Base-by-base conservation (phyloP, 192 early-diverging fungal genomes). In the Mortierella claussenii region DNA sequence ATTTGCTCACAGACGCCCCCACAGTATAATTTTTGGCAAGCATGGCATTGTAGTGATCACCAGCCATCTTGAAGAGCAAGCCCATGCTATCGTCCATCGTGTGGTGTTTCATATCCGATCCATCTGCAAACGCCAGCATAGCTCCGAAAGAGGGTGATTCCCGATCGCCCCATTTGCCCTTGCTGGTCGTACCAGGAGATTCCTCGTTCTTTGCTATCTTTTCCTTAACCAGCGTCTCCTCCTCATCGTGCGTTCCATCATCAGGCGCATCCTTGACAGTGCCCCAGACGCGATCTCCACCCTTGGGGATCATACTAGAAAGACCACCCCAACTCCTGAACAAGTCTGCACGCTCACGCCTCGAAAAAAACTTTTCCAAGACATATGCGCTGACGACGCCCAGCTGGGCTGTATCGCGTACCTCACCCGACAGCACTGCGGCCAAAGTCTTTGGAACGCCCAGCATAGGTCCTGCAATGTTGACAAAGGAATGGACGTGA, bases 371-470 rank as follows among this genome's bases (percentile, higher is more conserved):
- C 34, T 89, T 88, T 65, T 96, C 95, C 27, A 96, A 73, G n/a
- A 93, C 56, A 79, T 92, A 91, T 32, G 89, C 84, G 51, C 88
- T 92, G 79, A 93, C 87, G 21, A 85, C 73, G 32, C 88, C 89
- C n/a, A 93, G 79, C 53, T 92, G 86, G 21, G 93, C 91, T 0
- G 95, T 96, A 62, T 97, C 95, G 26, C 91, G 82, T 57, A 91
- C 92, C 79, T 97, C 96, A 54, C 88, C 88, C 23, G 91, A 91
- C 2, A 93, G 79, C 57, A 93, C 75, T 31, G 89, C 87, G 1
- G 93, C 86, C 43, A 93, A 61, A 8, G 91, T 91, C 67, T 96
- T 96, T 21, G 95, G 91, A 6, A 94, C 89, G 8, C 96, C 96
- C 31, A 96, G 70, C 79, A 95, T 85, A 1, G 95, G 89, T 5